Percentiles rank a stretch among this genome's conserved stretches.
phyloP scores from a whole-genome alignment of 2,329 filamentous ascomycete species.

The Anisogramma anomala region DNA sequence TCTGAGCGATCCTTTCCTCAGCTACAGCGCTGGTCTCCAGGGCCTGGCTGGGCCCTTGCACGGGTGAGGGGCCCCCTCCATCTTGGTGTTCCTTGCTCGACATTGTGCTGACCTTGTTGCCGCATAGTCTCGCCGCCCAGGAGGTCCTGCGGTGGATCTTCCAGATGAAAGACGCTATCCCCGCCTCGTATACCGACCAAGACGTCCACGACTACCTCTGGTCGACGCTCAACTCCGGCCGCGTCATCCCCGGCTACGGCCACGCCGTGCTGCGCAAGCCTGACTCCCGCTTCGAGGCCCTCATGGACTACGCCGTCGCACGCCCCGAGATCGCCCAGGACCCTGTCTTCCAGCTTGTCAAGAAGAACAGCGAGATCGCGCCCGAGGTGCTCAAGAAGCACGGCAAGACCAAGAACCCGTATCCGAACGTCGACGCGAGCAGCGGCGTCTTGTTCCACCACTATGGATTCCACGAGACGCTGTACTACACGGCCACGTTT shows the following conservation, averaged over 20 bases:
- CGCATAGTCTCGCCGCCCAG: constrained; percentile 81
- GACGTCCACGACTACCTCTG: constrained; percentile 87
- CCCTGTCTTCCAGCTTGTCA: constrained; percentile 87
- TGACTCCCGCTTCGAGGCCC: constrained; percentile 87
- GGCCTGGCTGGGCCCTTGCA: constrained; percentile 91
- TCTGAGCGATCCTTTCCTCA: constrained; percentile 87
- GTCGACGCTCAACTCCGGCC: constrained; percentile 83
- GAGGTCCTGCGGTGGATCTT: constrained; percentile 95
- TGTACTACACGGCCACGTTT: constrained; percentile 79
- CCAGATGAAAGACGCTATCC: constrained; percentile 86
- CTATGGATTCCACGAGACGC: constrained; percentile 92
- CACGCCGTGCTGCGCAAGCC: constrained; percentile 95
- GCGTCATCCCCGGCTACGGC: constrained; percentile 89
- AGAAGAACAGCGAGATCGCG: constrained; percentile 85
- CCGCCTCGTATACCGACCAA: constrained; percentile 61
- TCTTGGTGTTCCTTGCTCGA: not conserved
- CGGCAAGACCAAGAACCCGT: constrained; percentile 97
- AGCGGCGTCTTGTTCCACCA: constrained; percentile 96
- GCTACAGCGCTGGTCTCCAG: constrained; percentile 89
- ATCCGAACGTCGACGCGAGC: constrained; percentile 89
- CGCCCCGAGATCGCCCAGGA: constrained; percentile 76
- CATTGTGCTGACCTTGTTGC: constrained; percentile 1
- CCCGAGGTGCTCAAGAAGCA: constrained; percentile 85
- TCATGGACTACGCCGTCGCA: constrained; percentile 87
- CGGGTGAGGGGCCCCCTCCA: constrained; percentile 42